Conservation (phyloP, 2,329 filamentous ascomycete species). For the Moelleriella libera region DNA sequence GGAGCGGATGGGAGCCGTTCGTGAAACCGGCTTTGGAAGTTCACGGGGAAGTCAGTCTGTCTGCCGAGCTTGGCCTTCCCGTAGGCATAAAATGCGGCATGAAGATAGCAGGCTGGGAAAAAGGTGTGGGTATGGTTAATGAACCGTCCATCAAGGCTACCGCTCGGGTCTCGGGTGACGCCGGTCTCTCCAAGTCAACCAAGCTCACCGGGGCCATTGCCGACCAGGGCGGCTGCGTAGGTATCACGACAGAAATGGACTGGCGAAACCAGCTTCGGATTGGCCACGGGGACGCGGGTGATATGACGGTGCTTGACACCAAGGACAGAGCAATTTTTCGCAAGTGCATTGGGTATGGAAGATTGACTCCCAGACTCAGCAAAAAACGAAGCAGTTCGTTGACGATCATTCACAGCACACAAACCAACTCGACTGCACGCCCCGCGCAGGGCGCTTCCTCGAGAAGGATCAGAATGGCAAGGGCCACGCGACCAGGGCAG, state of each 20-base stretch:
- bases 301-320: conserved; percentile 10
- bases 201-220: conserved; percentile 8
- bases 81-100: conserved; percentile 12
- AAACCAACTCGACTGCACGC: no score
- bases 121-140: conserved; percentile 10
- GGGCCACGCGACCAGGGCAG: neutral
- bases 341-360: conserved; percentile 11
- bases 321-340: conserved; percentile 7
- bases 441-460: no score
- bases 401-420: no score
- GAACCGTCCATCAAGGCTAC: conserved; percentile 13
- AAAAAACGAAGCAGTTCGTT: neutral
- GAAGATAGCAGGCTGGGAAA: conserved; percentile 9
- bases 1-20: conserved; percentile 12
- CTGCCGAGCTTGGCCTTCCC: conserved; percentile 14
- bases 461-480: no score
- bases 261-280: conserved; percentile 13
- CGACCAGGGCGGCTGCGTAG: conserved; percentile 10
- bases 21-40: conserved; percentile 15
- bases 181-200: conserved; percentile 2
- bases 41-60: conserved; percentile 11
- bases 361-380: neutral
- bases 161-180: conserved; percentile 8
- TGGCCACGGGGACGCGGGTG: conserved; percentile 6
- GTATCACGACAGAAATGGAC: conserved; percentile 13